Evolutionary conservation across 768 basidiomycete species (phyloP).

Genomic region (Boletus pseudo-olivaceus): DNA sequence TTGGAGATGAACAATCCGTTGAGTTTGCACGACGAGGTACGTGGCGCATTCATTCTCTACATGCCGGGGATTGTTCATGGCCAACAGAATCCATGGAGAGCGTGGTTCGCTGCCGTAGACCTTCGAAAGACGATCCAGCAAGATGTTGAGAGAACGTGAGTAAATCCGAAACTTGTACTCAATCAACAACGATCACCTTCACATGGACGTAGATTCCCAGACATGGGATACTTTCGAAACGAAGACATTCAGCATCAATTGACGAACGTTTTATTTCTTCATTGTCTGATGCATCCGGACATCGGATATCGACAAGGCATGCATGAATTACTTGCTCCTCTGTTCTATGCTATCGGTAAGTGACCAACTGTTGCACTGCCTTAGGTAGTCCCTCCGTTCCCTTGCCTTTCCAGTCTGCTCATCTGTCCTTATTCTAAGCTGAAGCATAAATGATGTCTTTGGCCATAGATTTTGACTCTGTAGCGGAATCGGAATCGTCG

Average conservation of each 20-base stretch:
- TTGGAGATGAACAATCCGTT: constrained; percentile 78
- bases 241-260: constrained; percentile 71
- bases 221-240: constrained; percentile 85
- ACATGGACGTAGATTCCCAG: constrained; percentile 77
- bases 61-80: not conserved
- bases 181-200: constrained; percentile 1
- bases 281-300: constrained; percentile 70
- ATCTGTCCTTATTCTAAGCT: constrained; percentile 21
- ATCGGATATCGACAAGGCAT: constrained; percentile 98
- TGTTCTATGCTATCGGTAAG: constrained; percentile 62
- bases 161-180: constrained; percentile 9
- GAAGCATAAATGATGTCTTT: constrained; percentile 24
- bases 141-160: constrained; percentile 95
- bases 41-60: not conserved
- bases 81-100: constrained; percentile 86
- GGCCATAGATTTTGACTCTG: constrained; percentile 72
- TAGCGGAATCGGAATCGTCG: constrained; percentile 35
- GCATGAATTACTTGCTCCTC: constrained; percentile 92
- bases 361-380: not conserved
- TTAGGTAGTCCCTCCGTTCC: constrained; percentile 5
- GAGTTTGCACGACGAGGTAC: constrained; percentile 72
- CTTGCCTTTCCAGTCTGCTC: constrained; percentile 10
- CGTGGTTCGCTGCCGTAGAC: constrained; percentile 89
- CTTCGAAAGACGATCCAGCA: constrained; percentile 85
- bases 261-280: constrained; percentile 85